Evolutionary conservation across 257 asterid species (phyloP).

Genomic region (Schizonepeta tenuifolia): DNA sequence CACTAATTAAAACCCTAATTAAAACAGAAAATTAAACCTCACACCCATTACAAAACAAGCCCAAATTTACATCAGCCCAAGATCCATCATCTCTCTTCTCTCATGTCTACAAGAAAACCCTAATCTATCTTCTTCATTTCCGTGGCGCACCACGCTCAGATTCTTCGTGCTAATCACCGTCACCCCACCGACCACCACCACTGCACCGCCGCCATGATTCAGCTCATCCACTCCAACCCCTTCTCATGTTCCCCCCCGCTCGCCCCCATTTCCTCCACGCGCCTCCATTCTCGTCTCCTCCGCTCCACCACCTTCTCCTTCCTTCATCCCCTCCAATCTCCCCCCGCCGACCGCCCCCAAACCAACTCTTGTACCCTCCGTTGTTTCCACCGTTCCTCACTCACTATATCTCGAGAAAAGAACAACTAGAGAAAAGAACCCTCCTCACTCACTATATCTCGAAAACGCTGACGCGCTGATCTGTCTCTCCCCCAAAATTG

Average conservation of each 20-base stretch:
- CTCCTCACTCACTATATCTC: neutral
- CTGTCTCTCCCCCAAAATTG: neutral
- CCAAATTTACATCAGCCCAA: too few species aligned
- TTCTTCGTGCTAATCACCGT: neutral
- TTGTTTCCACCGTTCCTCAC: constrained; percentile 38
- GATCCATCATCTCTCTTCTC: too few species aligned
- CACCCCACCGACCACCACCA: neutral
- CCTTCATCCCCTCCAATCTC: constrained; percentile 64
- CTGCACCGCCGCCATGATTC: constrained; percentile 24
- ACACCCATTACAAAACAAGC: too few species aligned
- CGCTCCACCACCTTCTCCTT: constrained; percentile 43
- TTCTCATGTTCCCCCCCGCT: constrained; percentile 69
- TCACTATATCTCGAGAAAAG: too few species aligned
- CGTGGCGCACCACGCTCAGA: neutral
- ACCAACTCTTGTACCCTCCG: constrained; percentile 43
- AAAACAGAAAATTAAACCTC: too few species aligned
- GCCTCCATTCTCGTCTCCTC: constrained; percentile 72
- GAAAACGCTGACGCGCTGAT: neutral
- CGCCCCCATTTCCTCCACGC: constrained; percentile 86
- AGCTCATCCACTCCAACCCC: too few species aligned
- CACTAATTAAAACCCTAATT: too few species aligned
- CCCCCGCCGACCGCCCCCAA: constrained; percentile 48
- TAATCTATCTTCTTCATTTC: too few species aligned
- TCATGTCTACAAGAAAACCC: too few species aligned
- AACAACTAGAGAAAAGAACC: too few species aligned